Base-by-base conservation (phyloP, 1,284 basidiomycete species). In the Pseudozyma flocculosa region DNA sequence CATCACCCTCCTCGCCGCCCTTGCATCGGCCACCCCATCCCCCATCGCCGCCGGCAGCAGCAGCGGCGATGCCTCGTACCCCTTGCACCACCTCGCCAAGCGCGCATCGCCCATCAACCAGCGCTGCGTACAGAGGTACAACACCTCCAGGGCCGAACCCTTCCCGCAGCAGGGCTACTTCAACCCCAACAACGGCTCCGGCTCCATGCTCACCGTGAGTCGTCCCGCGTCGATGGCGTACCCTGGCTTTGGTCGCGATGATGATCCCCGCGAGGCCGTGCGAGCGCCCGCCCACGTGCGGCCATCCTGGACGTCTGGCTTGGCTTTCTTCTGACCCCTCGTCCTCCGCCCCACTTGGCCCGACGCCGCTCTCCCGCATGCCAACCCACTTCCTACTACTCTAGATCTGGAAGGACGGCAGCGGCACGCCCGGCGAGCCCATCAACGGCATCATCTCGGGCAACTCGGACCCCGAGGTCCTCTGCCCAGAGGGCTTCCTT, bases 371-470 rank as follows among this genome's bases (percentile, higher is more conserved):
- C 26, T 29, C 26, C 26, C 5, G 11, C 26, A n/a, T n/a, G n/a
- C n/a, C n/a, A n/a, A n/a, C n/a, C 40, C 23, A 7, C 19, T 14
- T 10, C 23, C 8, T 43, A n/a, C n/a, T 21, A 5, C 1, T 18
- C 39, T 48, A 64, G 61, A 55, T 52, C 41, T 64, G 61, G 61
- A 45, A 60, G 14, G 61, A 64, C 36, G 53, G 45, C 13, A 47
- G 36, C 45, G 45, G 57, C 11, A 56, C 57, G 29, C 61, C 61
- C 5, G 75, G 75, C 19, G 75, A 77, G 50, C 75, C 75, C 4
- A 51, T 77, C 52, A 77, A 77, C 36, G 66, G 63, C 18, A 76
- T 77, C 52, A 62, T 77, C 21, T 73, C 72, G 21, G 54, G 59
- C 40, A 62, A 58, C 29, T 73, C 70, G 15, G 70, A 68, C 10